Evolutionary conservation across 345 rosid genomes (phyloP).

Genomic region (Geranium brycei): DNA sequence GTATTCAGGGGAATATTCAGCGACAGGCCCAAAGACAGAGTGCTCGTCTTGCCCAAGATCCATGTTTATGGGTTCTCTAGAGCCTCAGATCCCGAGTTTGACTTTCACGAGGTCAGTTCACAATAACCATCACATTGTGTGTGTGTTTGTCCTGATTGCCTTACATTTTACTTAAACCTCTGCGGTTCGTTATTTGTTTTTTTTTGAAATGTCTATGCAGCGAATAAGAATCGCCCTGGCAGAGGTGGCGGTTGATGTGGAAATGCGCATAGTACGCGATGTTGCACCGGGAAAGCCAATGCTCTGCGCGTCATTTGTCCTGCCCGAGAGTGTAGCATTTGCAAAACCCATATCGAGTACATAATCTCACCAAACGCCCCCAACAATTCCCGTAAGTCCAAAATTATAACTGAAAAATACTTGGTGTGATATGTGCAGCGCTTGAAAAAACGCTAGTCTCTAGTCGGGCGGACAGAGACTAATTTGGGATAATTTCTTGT

Average conservation of each 20-base stretch:
- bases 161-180: not conserved
- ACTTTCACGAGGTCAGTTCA: constrained; percentile 62
- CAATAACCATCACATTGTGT: no score
- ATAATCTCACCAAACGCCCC: not conserved
- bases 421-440: no score
- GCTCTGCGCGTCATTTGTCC: constrained; percentile 72
- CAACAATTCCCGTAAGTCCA: no score
- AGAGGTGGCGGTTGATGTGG: constrained; percentile 66
- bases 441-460: no score
- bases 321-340: constrained; percentile 64
- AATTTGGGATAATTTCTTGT: no score
- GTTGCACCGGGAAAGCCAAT: constrained; percentile 95
- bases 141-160: no score
- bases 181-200: not conserved
- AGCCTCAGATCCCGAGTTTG: constrained; percentile 84
- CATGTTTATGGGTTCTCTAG: constrained; percentile 91
- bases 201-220: constrained; percentile 30
- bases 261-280: constrained; percentile 54
- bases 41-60: constrained; percentile 43
- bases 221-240: constrained; percentile 56
- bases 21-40: constrained; percentile 25
- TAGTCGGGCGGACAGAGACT: no score
- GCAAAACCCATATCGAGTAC: constrained; percentile 13
- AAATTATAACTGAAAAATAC: no score
- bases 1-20: constrained; percentile 60